Base-by-base conservation (phyloP, 1,284 basidiomycete genomes). In the Ceratobasidium theobromae region DNA sequence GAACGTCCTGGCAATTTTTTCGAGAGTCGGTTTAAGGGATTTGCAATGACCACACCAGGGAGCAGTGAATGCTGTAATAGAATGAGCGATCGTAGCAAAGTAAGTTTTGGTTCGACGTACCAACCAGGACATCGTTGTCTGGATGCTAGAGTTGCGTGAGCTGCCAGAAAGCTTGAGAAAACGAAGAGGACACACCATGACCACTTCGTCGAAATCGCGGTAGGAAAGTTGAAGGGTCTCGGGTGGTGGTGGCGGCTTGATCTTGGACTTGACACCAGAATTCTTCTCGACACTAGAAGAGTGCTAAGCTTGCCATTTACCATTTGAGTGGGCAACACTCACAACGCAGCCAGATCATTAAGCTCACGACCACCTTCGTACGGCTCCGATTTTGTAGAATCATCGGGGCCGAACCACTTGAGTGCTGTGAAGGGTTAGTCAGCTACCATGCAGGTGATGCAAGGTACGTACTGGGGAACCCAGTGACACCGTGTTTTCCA, bases 341-440 rank as follows among this genome's bases (percentile, higher is more conserved):
- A 94, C 89, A 92, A 95, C 46, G 78, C 79, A 3, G 81, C 85
- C 18, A 98, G 80, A 35, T 85, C 80, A 28, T 94, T 89, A 28
- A 97, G 80, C 72, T 96, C 93, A 41, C 95, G 87, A 3, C 84
- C 91, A 46, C 86, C 84, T 33, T 87, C 83, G 73, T 95, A 98
- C 67, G 84, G 82, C 71, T 87, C 85, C 1, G 82, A 78, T 27
- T 84, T 84, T n/a, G 82, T 16, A n/a, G 76, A 88, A 41, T 81
- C 79, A 41, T 85, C 76, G 1, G 76, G 83, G 57, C 86, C 83
- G 76, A 96, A 97, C 93, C 92, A 98, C 75, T 96, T 95, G 69
- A 98, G 77, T 46, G 95, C 92, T 94, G 66, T 30, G 33, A 41
- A 33, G 52, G 38, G 57, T 46, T 38, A 8, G 16, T 8, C 16